Percentiles rank a stretch among this genome's conserved stretches.
phyloP scores from a whole-genome alignment of 768 basidiomycete species.

The Calocybe indica region DNA sequence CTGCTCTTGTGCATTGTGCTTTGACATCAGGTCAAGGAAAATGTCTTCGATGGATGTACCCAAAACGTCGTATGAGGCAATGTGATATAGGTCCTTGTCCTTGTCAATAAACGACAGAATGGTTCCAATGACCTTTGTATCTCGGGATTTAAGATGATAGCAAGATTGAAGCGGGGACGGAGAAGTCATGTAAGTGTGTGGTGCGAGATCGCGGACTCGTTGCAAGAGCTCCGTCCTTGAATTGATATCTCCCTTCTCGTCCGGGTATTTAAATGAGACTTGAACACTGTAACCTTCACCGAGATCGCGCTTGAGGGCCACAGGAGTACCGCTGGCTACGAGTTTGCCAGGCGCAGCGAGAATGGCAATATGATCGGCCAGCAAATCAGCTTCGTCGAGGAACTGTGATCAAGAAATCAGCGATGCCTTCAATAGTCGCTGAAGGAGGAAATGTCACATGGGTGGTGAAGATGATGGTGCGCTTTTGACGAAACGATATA shows the following conservation, averaged over 20 bases:
- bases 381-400: conserved; percentile 73
- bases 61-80: conserved; percentile 58
- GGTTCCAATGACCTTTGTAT: conserved; percentile 44
- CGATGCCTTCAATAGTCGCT: background rate
- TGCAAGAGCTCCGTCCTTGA: conserved; percentile 28
- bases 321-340: conserved; percentile 69
- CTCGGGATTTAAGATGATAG: conserved; percentile 60
- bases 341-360: conserved; percentile 71
- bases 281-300: conserved; percentile 70
- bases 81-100: conserved; percentile 26
- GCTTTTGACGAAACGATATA: conserved; percentile 56
- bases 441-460: conserved; percentile 42
- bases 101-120: conserved; percentile 52
- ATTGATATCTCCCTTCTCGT: conserved; percentile 22
- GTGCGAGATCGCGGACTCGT: conserved; percentile 37
- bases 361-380: conserved; percentile 73
- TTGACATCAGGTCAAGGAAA: conserved; percentile 66
- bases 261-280: conserved; percentile 34
- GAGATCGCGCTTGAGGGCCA: conserved; percentile 62
- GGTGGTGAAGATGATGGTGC: conserved; percentile 73
- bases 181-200: conserved; percentile 34
- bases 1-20: conserved; percentile 23
- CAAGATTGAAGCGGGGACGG: conserved; percentile 36
- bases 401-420: conserved; percentile 34
- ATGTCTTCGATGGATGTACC: conserved; percentile 80